Percentiles rank a stretch among this genome's conserved stretches.
phyloP scores from a whole-genome alignment of 257 asterid genomes.

The Penstemon eatonii region DNA sequence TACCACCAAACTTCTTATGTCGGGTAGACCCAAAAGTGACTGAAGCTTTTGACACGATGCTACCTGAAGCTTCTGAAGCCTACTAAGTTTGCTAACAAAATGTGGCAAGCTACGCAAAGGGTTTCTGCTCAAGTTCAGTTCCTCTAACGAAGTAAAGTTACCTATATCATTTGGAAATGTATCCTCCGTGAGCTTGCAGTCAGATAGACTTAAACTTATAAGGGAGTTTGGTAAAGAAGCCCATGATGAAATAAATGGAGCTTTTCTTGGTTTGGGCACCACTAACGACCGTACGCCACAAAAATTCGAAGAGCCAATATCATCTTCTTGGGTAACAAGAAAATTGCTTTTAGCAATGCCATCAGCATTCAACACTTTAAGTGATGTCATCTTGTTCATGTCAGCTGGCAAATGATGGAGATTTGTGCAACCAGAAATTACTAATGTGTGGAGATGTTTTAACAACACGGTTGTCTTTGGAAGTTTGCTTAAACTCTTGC shows the following conservation, averaged over 20 bases:
- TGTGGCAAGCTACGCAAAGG: not conserved
- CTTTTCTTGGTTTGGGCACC: not conserved
- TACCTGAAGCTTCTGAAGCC: not conserved
- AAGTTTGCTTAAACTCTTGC: not conserved
- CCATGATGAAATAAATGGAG: not conserved
- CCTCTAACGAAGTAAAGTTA: not conserved
- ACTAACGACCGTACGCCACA: not conserved
- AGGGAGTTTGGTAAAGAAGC: not conserved
- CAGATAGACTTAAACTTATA: not conserved
- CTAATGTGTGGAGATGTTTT: not conserved
- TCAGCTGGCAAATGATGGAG: not conserved
- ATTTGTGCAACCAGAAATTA: not conserved
- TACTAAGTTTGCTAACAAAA: not conserved
- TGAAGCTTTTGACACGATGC: not conserved
- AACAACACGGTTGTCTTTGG: not conserved
- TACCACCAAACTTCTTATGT: not conserved
- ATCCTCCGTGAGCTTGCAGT: not conserved
- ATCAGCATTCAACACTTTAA: not conserved
- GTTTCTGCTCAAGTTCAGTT: not conserved
- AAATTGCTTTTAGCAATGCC: not conserved
- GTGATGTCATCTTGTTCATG: not conserved
- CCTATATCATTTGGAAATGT: not conserved
- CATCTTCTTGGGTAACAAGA: not conserved
- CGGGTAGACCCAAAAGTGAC: not conserved
- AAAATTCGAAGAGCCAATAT: not conserved